Conservation (phyloP, 768 basidiomycete genomes). For the Auricularia auricula-judae region DNA sequence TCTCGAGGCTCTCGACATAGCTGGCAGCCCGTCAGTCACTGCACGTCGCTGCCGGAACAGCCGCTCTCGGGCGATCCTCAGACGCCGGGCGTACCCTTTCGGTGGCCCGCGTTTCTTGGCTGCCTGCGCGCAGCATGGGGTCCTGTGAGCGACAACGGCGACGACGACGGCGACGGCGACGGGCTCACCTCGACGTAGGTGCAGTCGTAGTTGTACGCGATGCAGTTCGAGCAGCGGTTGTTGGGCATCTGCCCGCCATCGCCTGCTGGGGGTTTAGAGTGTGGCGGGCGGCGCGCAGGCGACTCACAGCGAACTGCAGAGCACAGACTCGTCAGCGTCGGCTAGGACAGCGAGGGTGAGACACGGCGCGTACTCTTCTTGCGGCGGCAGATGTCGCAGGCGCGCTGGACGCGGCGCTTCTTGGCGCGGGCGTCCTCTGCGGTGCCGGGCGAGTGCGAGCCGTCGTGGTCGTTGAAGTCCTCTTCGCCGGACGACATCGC, state of each 20-base stretch:
- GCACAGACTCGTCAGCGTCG: constrained; percentile 4
- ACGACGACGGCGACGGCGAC: constrained; percentile 6
- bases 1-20: constrained; percentile 42
- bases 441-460: constrained; percentile 2
- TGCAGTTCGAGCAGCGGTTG: constrained; percentile 54
- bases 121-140: neutral
- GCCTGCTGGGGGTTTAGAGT: neutral
- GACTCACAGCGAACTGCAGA: constrained; percentile 51
- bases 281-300: constrained; percentile 19
- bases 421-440: constrained; percentile 29
- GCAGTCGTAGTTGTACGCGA: constrained; percentile 46
- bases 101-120: constrained; percentile 38
- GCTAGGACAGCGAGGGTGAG: neutral
- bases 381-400: constrained; percentile 72
- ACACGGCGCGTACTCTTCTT: constrained; percentile 55
- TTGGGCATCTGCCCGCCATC: constrained; percentile 31
- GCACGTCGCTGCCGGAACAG: neutral
- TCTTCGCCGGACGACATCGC: constrained; percentile 10
- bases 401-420: constrained; percentile 64
- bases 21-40: constrained; percentile 13
- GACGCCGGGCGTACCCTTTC: constrained; percentile 12
- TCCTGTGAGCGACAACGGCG: neutral
- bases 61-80: neutral
- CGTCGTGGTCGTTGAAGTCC: constrained; percentile 7
- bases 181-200: constrained; percentile 50